Evolutionary conservation across 2,329 filamentous ascomycete genomes (phyloP).

Genomic region (Ophiostoma pallidulum): DNA sequence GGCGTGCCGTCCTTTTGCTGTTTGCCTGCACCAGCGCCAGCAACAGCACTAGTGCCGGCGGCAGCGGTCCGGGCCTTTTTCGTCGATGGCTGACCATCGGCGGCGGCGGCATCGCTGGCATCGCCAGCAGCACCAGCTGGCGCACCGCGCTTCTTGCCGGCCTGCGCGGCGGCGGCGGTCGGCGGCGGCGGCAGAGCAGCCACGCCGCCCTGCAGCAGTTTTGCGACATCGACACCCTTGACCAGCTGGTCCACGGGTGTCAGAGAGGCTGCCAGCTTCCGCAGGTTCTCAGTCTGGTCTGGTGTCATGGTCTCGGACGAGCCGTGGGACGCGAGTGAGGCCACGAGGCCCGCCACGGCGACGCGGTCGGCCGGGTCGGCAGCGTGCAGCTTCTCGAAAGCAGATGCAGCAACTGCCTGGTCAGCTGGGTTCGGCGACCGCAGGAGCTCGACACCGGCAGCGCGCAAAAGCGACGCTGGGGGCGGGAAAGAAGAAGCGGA

Average conservation of each 20-base stretch:
- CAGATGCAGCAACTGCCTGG: constrained; percentile 59
- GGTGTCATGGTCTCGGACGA: constrained; percentile 47
- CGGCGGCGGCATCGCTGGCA: no score
- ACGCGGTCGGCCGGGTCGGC: constrained; percentile 58
- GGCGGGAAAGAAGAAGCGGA: constrained; percentile 3
- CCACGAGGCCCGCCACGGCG: constrained; percentile 75
- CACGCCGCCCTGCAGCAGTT: constrained; percentile 59
- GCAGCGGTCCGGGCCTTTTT: constrained; percentile 13
- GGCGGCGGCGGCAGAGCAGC: constrained; percentile 34
- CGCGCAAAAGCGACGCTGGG: constrained; percentile 60
- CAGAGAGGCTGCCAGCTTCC: constrained; percentile 9
- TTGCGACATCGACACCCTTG: constrained; percentile 47
- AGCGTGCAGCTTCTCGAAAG: constrained; percentile 64
- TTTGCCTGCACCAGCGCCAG: no score
- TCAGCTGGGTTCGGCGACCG: constrained; percentile 63
- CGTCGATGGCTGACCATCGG: constrained; percentile 10
- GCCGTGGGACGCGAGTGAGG: constrained; percentile 50
- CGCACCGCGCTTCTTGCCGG: constrained; percentile 34
- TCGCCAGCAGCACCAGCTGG: constrained; percentile 29
- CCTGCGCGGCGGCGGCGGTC: constrained; percentile 29
- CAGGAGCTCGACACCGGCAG: constrained; percentile 75
- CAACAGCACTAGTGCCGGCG: constrained; percentile 1
- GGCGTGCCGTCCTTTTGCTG: neutral
- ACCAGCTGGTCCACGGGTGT: constrained; percentile 47
- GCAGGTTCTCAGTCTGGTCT: constrained; percentile 32